Evolutionary conservation across 106 monocot genomes (phyloP).

Genomic region (Acorus gramineus): DNA sequence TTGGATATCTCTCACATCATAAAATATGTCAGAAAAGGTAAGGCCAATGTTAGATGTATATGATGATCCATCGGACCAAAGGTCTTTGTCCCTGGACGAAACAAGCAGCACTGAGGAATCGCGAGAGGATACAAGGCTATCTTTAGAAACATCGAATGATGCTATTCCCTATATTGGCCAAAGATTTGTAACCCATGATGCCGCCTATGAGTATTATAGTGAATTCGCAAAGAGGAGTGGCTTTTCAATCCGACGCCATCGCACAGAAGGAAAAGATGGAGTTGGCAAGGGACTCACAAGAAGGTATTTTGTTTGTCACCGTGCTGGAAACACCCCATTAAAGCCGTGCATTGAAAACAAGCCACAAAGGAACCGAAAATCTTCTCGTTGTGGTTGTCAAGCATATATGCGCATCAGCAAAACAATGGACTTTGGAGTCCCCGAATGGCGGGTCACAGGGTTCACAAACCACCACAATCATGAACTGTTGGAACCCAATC

Average conservation of each 20-base stretch:
- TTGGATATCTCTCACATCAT: neutral
- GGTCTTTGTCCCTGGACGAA: slow-evolving; percentile 54
- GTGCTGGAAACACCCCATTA: slow-evolving; percentile 68
- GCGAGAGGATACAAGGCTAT: slow-evolving; percentile 43
- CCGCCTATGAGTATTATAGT: slow-evolving; percentile 72
- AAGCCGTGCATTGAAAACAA: slow-evolving; percentile 43
- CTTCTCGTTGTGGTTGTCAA: slow-evolving; percentile 79
- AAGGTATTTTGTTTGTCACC: slow-evolving; percentile 79
- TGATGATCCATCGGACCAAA: slow-evolving; percentile 55
- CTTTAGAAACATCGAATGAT: slow-evolving; percentile 51
- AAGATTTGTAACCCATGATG: slow-evolving; percentile 66
- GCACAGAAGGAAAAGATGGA: slow-evolving; percentile 81
- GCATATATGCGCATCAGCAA: slow-evolving; percentile 78
- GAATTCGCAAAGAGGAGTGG: slow-evolving; percentile 67
- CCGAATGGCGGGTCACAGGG: slow-evolving; percentile 81
- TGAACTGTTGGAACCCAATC: slow-evolving; percentile 64
- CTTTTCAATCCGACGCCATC: slow-evolving; percentile 77
- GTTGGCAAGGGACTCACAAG: slow-evolving; percentile 71
- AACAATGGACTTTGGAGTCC: slow-evolving; percentile 20
- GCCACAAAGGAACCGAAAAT: slow-evolving; percentile 73
- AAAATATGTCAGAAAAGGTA: slow-evolving; percentile 39
- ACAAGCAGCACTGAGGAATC: slow-evolving; percentile 45
- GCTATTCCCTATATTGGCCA: slow-evolving; percentile 62
- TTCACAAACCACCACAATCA: slow-evolving; percentile 77
- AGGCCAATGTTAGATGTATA: slow-evolving; percentile 39